phyloP scores from a whole-genome alignment of 2,329 filamentous ascomycete genomes.

The Rachicladosporium sp. region DNA sequence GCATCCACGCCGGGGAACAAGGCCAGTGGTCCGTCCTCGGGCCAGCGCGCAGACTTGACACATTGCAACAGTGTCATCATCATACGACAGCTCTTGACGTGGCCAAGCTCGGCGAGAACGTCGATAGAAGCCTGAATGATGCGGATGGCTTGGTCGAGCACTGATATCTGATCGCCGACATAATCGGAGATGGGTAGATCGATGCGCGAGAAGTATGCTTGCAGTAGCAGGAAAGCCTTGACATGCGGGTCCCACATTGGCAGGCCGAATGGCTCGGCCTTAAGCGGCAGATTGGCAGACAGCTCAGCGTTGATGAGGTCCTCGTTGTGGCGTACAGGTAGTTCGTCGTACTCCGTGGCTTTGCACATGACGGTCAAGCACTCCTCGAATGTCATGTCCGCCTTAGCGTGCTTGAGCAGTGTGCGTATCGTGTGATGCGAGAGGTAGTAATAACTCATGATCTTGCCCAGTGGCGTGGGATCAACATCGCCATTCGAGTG shows the following conservation, averaged over 20 bases:
- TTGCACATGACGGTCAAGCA: constrained; percentile 84
- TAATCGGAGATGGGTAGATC: constrained; percentile 93
- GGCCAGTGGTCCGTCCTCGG: constrained; percentile 62
- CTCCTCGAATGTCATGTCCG: constrained; percentile 64
- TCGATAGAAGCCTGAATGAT: constrained; percentile 94
- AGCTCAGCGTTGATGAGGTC: constrained; percentile 92
- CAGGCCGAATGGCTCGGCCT: constrained; percentile 50
- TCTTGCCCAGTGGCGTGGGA: constrained; percentile 83
- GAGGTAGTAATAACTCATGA: constrained; percentile 97
- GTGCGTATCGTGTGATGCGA: constrained; percentile 90
- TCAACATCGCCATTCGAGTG: constrained; percentile 83
- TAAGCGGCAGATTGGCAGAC: constrained; percentile 65
- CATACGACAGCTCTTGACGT: constrained; percentile 60
- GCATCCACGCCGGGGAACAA: constrained; percentile 62
- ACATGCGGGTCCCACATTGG: constrained; percentile 99
- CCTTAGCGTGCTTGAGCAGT: constrained; percentile 63
- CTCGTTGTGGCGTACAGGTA: constrained; percentile 95
- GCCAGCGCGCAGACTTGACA: constrained; percentile 89
- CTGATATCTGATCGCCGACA: constrained; percentile 77
- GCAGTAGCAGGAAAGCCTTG: constrained; percentile 85
- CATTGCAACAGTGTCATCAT: constrained; percentile 82
- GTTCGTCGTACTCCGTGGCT: constrained; percentile 91
- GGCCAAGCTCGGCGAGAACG: constrained; percentile 79
- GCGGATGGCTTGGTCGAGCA: constrained; percentile 91
- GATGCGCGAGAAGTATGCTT: constrained; percentile 89